Conservation (phyloP, 1,284 basidiomycete species). For the Ganoderma sinense region DNA sequence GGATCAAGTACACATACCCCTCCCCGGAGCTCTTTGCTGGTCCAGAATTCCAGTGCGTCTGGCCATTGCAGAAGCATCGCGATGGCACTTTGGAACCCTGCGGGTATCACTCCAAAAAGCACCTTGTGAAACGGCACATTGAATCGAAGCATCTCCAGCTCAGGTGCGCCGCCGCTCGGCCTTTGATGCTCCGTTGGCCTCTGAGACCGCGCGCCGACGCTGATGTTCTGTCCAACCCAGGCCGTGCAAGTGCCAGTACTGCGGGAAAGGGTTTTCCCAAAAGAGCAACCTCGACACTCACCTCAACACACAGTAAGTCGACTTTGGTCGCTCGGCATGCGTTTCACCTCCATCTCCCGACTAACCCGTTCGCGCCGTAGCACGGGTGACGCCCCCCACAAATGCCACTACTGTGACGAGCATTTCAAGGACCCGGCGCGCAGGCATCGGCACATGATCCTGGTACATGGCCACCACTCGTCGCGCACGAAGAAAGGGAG, state of each 20-base stretch:
- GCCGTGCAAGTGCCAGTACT: constrained; percentile 61
- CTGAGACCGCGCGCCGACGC: constrained; percentile 19
- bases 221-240: constrained; percentile 41
- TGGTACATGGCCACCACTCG: constrained; percentile 59
- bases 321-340: constrained; percentile 6
- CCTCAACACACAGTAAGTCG: constrained; percentile 64
- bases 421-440: constrained; percentile 70
- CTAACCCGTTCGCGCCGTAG: constrained; percentile 39
- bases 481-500: constrained; percentile 42
- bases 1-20: constrained; percentile 32
- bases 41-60: constrained; percentile 37
- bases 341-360: constrained; percentile 14
- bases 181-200: not conserved
- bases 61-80: constrained; percentile 27
- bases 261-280: constrained; percentile 64
- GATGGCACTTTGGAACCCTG: constrained; percentile 41
- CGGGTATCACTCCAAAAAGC: constrained; percentile 64
- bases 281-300: constrained; percentile 69
- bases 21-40: constrained; percentile 24
- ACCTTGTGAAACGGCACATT: constrained; percentile 73
- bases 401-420: constrained; percentile 61
- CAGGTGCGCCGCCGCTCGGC: constrained; percentile 50
- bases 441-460: constrained; percentile 63
- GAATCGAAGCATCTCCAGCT: constrained; percentile 67
- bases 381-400: constrained; percentile 62